Evolutionary conservation across 768 basidiomycete species (phyloP).

Genomic region (Tremella mesenterica): DNA sequence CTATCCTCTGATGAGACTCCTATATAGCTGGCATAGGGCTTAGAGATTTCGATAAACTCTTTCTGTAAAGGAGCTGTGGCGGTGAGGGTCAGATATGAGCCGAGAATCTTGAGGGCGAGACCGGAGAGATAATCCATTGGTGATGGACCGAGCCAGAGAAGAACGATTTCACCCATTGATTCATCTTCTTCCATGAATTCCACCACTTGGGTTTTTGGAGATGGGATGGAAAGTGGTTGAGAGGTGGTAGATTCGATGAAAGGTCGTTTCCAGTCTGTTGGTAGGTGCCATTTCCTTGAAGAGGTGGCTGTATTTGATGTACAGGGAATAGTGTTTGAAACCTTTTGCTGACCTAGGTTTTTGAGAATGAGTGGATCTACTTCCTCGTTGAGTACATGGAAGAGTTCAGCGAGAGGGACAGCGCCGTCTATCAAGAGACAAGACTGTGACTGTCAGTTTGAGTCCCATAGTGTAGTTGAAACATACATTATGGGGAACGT

Average conservation of each 20-base stretch:
- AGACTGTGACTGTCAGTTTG: conserved; percentile 16
- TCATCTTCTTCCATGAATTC: conserved; percentile 98
- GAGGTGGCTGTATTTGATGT: conserved; percentile 37
- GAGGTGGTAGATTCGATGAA: conserved; percentile 82
- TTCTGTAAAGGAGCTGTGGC: conserved; percentile 52
- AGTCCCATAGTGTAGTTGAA: background rate
- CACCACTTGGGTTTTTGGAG: conserved; percentile 57
- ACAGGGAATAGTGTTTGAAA: background rate
- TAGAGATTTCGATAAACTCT: conserved; percentile 83
- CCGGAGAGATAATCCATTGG: conserved; percentile 23
- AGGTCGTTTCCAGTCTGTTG: conserved; percentile 81
- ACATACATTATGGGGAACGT: conserved; percentile 75
- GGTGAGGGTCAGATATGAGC: conserved; percentile 73
- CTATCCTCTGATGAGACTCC: conserved; percentile 71
- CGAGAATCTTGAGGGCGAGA: conserved; percentile 74
- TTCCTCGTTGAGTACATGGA: conserved; percentile 69
- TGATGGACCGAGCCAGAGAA: conserved; percentile 66
- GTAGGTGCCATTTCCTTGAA: conserved; percentile 46
- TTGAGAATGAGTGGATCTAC: conserved; percentile 72
- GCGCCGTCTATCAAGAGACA: conserved; percentile 82
- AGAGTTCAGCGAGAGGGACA: conserved; percentile 64
- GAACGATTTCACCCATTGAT: conserved; percentile 67
- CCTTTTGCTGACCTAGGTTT: conserved; percentile 49
- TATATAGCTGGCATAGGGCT: conserved; percentile 72
- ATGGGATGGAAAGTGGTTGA: conserved; percentile 32